Base-by-base conservation (phyloP, 1,284 basidiomycete genomes). In the Cutaneotrichosporon curvatum region DNA sequence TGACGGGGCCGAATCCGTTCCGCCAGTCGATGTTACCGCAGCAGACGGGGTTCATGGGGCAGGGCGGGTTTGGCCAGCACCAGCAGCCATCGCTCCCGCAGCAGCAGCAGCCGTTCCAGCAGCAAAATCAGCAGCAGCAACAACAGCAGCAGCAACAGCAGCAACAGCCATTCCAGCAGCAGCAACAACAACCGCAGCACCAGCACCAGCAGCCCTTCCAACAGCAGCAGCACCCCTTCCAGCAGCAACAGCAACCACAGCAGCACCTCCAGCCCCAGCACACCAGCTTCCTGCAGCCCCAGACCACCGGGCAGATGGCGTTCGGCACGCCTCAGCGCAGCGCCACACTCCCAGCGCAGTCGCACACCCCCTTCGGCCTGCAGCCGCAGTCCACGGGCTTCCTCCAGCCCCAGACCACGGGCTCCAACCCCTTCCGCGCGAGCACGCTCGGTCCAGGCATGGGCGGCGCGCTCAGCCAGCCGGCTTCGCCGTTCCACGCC, bases 351-450 rank as follows among this genome's bases (percentile, higher is more conserved):
- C 32, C 32, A 15, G 8, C 11, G 32, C 14, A 34, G 32, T 15
- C 32, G 32, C 32, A 5, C 9, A 22, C 21, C 35, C 35, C 42
- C 36, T 51, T 57, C 20, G 30, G 59, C 43, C 42, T 78, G 16
- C 79, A 78, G 43, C 70, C 76, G 9, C 64, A 67, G 50, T 58
- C 59, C 48, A 70, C 62, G 4, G 69, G 70, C 8, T 57, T 62
- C 50, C 45, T 78, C n/a, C 79, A 78, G 43, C 71, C 76, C 14
- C 63, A 65, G 52, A 58, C 60, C 48, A 70, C 62, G 2, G 69
- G 71, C 15, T 75, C 78, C 34, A 87, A 86, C 61, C 81, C 82
- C 1, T 85, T 87, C 77, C 71, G 83, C 16, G 76, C 78, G 52
- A 60, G 56, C 43, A 53, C 64, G 56, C 61, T 68, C 37, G 19